Evolutionary conservation across 805 yeast genomes (phyloP), one percentile per base, ranked within the genome.

Genomic region (Torulaspora gathmanii): DNA sequence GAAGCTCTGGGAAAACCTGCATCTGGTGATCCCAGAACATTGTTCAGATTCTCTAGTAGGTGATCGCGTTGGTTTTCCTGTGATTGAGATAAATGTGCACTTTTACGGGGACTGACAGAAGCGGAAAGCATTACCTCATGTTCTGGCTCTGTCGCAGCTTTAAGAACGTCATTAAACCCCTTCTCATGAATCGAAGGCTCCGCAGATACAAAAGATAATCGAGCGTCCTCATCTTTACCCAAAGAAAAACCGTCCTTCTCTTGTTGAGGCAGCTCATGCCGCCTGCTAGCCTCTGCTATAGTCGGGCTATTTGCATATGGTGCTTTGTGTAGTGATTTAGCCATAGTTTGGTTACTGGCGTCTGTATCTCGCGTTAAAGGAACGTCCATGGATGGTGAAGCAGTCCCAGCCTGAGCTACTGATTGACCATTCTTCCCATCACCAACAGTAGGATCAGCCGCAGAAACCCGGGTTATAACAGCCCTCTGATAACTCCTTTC

Each of bases 401-500:
- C 33, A 12, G 36, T 17, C 4, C 19, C 25, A 8, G 36, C 22
- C 11, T 16, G 42, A 22, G 22, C 35, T n/a, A 12, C 23, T 5
- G 37, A 23, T 5, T 39, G 28, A 8, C n/a, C 42, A 23, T 22
- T 33, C 15, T 6, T 39, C 12, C 37, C 15, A 16, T 25, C 15
- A 29, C 28, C 20, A 7, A 29, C 37, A 16, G 41, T 36, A 8
- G 23, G 15, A 9, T 37, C 35, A 9, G 44, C 17, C 11, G 35
- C 37, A 3, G 37, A 40, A n/a, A 33, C 29, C 31, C 43, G 30
- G n/a, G 41, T 44, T 16, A 59, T 50, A 2, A 61, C 56, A 1
- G 70, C 68, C 31, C 67, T 60, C 41, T 58, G 54, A 46, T 71
- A 71, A 19, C 69, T 61, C 16, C 50, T 59, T 42, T 65, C 69